Evolutionary conservation across 2,329 filamentous ascomycete species (phyloP).

Genomic region (Coniella lustricola): DNA sequence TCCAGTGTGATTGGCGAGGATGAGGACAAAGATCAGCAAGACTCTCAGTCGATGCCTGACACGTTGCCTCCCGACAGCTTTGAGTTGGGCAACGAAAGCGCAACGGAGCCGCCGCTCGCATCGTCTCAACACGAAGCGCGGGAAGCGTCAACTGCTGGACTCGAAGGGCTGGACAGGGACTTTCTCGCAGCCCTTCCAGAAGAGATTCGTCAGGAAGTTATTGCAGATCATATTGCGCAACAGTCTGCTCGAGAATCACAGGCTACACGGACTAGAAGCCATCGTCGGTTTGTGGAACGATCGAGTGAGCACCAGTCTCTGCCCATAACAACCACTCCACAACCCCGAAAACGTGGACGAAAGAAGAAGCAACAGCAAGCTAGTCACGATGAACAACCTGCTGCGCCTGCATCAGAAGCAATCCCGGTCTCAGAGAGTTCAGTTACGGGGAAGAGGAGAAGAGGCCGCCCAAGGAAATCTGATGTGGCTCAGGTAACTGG

Average conservation of each 20-base stretch:
- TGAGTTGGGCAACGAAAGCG: background rate
- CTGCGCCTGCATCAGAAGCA: constrained; percentile 2
- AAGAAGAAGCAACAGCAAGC: constrained; percentile 18
- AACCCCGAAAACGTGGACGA: constrained; percentile 22
- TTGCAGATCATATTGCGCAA: constrained; percentile 5
- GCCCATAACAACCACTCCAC: constrained; percentile 11
- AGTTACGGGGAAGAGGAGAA: constrained; percentile 25
- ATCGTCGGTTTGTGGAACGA: constrained; percentile 5
- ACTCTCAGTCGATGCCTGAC: constrained; percentile 10
- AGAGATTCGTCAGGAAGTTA: constrained; percentile 12
- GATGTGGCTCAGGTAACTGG: constrained; percentile 16
- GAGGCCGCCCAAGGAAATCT: constrained; percentile 37
- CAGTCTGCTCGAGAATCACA: constrained; percentile 7
- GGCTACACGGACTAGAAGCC: constrained; percentile 13
- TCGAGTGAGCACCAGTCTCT: background rate
- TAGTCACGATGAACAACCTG: constrained; percentile 1
- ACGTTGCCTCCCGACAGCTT: constrained; percentile 5
- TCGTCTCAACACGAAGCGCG: constrained; percentile 2
- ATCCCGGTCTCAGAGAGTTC: background rate
- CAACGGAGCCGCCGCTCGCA: constrained; percentile 1
- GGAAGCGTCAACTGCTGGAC: background rate
- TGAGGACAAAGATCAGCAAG: background rate
- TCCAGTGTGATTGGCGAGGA: constrained; percentile 5
- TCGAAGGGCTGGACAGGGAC: constrained; percentile 8
- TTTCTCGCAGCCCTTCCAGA: constrained; percentile 12